Evolutionary conservation across 2,329 filamentous ascomycete genomes (phyloP), one percentile per base, ranked within the genome.

Genomic region (Coniella vitis): DNA sequence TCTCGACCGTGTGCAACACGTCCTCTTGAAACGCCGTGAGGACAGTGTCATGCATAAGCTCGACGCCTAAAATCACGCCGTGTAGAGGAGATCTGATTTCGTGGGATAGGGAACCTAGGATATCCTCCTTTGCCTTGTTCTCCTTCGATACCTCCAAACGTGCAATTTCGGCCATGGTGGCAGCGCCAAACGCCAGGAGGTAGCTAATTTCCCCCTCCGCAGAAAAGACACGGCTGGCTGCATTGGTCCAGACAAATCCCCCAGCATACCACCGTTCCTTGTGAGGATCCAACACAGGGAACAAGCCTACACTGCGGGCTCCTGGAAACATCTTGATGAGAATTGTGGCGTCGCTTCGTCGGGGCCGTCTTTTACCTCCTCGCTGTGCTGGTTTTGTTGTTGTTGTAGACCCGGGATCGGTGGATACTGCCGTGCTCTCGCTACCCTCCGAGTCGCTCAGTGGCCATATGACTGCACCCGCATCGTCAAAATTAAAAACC

Each of bases 1-100:
- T 67, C 51, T 73, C 67, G n/a, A 76, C 68, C 25, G 71, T 72
- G 45, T 69, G 65, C 2, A 75, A 58, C 31, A 74, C 65, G 17
- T 69, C 66, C 4, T 65, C 58, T 51, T 75, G 71, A 20, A 67
- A 62, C 4, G 64, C 61, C 17, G 45, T 67, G 64, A 40, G 74
- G 59, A 4, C 62, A 53, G 0, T 38, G 12, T 48, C 47, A n/a
- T 70, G 67, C 1, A 79, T 58, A 35, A 77, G 63, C 52, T 76
- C 73, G 4, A 69, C 70, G 54, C 63, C 78, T 0, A 73, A 74
- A 2, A 81, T 63, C 29, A 81, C 76, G 1, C 76, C 78, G 52
- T 81, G 76, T 1, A 81, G 63, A 2, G 78, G 77, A 3, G 71
- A 76, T 14, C 77, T 66, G 7, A 81, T 61, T 55, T 81, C 78